These are phyloP conservation scores for Hypericum androsaemum DNA, from an alignment of 345 rosid genomes.

Conservation along the genomic window DNA sequence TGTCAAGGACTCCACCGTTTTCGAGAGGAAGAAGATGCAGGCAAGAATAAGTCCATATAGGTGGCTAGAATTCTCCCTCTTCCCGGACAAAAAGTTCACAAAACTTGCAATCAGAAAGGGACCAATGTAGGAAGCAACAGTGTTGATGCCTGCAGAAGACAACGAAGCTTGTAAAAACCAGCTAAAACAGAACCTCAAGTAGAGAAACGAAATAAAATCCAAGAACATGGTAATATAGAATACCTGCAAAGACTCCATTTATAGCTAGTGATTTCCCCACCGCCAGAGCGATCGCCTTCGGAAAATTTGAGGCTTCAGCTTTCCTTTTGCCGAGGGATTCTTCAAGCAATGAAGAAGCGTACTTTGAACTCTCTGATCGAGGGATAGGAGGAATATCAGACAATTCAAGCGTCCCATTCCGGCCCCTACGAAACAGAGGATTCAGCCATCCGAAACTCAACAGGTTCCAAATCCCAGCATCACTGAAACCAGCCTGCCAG, in stretches of 20 bases:
- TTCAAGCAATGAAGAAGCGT: conserved; percentile 39
- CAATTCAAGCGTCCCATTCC: conserved; percentile 34
- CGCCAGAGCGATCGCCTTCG: conserved; percentile 26
- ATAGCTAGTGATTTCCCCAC: conserved; percentile 37
- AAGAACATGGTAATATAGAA: not conserved
- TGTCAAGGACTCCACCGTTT: conserved; percentile 50
- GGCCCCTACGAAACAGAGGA: conserved; percentile 36
- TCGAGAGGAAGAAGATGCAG: conserved; percentile 42
- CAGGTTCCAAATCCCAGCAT: conserved; percentile 40
- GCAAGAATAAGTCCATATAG: conserved; percentile 42
- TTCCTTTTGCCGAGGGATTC: conserved; percentile 36
- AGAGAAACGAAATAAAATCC: not conserved
- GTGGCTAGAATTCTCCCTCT: conserved; percentile 28
- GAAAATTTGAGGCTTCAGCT: conserved; percentile 25
- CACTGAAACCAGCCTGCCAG: conserved; percentile 9
- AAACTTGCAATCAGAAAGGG: conserved; percentile 61
- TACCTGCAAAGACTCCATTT: conserved; percentile 64
- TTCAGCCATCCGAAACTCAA: conserved; percentile 51
- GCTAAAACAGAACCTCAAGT: too few relatives aligned
- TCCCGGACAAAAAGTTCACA: conserved; percentile 36
- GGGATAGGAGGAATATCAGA: conserved; percentile 43
- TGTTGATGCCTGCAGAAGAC: too few relatives aligned
- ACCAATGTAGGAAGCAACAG: conserved; percentile 18
- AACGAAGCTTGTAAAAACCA: too few relatives aligned
- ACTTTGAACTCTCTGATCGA: conserved; percentile 42